These are phyloP conservation scores for Diplotaxis tenuifolia DNA, from an alignment of 345 rosid species.

Conservation along the genomic window DNA sequence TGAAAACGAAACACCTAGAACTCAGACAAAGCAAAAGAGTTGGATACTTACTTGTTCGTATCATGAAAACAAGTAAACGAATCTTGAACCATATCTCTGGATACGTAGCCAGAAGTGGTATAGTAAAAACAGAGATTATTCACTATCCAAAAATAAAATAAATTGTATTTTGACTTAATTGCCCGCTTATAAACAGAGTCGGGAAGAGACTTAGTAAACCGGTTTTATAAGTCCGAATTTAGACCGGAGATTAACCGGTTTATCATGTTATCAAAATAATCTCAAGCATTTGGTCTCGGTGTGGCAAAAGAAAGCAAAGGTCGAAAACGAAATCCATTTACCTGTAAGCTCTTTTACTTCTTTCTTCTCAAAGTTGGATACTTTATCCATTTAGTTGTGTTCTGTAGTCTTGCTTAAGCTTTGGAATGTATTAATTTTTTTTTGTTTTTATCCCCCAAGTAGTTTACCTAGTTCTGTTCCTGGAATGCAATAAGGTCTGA, in stretches of 20 bases:
- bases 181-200: no score
- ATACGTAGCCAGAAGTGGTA: no score
- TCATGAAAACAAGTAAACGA: no score
- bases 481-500: not conserved
- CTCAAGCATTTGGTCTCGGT: slow-evolving; percentile 19
- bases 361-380: slow-evolving; percentile 3
- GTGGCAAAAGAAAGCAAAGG: slow-evolving; percentile 22
- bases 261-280: not conserved
- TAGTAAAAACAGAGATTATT: no score
- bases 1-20: no score
- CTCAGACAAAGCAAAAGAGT: no score
- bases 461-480: slow-evolving; percentile 2
- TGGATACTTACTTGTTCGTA: no score
- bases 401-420: not conserved
- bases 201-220: not conserved
- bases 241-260: not conserved
- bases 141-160: no score
- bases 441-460: not conserved
- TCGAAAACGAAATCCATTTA: slow-evolving; percentile 21
- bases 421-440: not conserved
- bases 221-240: not conserved
- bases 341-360: slow-evolving; percentile 28
- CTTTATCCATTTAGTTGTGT: slow-evolving; percentile 5
- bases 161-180: no score
- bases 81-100: no score